Conservation (phyloP, 306 rosid genomes). For the Hylodesmum podocarpum region DNA sequence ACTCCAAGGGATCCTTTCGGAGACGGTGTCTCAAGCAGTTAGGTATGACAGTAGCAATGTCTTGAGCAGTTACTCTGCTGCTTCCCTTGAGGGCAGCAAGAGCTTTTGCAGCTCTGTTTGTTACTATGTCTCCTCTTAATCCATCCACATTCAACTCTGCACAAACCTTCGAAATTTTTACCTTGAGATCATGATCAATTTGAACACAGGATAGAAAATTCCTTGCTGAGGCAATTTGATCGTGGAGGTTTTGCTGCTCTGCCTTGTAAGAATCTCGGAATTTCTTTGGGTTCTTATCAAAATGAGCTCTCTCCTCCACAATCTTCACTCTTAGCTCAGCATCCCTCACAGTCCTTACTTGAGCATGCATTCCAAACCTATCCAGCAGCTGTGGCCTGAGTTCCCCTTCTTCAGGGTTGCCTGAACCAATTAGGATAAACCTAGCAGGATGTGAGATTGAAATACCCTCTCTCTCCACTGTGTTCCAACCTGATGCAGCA, state of each 20-base stretch:
- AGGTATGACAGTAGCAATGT: constrained; percentile 90
- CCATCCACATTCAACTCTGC: constrained; percentile 92
- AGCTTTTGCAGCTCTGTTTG: constrained; percentile 91
- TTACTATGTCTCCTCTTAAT: constrained; percentile 92
- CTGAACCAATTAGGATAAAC: constrained; percentile 89
- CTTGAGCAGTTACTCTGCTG: constrained; percentile 69
- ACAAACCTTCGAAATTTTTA: constrained; percentile 86
- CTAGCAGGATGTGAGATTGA: constrained; percentile 95
- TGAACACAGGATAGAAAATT: constrained; percentile 62
- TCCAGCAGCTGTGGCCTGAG: constrained; percentile 96
- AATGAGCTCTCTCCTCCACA: constrained; percentile 87
- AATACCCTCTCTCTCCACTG: constrained; percentile 96
- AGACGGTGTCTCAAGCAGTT: constrained; percentile 96
- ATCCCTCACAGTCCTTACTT: constrained; percentile 93
- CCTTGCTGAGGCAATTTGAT: constrained; percentile 73
- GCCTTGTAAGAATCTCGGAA: constrained; percentile 63
- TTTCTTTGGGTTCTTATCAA: constrained; percentile 74
- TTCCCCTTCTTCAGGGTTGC: constrained; percentile 99
- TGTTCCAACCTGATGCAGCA: constrained; percentile 99
- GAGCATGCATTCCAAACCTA: constrained; percentile 99
- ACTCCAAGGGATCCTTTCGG: constrained; percentile 93
- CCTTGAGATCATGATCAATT: constrained; percentile 77
- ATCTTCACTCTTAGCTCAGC: constrained; percentile 96
- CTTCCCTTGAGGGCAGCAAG: constrained; percentile 86
- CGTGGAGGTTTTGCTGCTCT: constrained; percentile 75